Conservation (phyloP, 164 flowering plant genomes). For the Protea cynaroides region DNA sequence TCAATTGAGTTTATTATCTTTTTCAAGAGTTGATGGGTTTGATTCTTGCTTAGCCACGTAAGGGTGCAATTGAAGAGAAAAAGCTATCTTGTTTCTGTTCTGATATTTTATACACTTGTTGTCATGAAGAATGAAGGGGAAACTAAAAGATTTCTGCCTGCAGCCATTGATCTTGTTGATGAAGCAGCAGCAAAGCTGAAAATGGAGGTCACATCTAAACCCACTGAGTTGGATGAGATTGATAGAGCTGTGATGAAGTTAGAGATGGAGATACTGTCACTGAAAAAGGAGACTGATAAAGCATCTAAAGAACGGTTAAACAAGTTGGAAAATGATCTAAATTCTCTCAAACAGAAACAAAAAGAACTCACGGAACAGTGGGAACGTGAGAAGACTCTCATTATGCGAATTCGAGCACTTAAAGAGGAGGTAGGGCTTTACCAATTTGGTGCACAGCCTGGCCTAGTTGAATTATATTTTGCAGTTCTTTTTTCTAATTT, state of each 20-base stretch:
- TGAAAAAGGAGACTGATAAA: conserved; percentile 82
- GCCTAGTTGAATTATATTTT: background rate
- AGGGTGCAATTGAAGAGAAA: no score
- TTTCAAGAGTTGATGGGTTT: no score
- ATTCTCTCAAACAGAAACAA: conserved; percentile 65
- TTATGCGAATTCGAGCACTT: conserved; percentile 68
- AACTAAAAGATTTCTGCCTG: conserved; percentile 7
- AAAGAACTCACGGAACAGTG: conserved; percentile 71
- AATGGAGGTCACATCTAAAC: conserved; percentile 98
- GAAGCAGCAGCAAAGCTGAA: conserved; percentile 98
- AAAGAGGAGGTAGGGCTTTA: conserved; percentile 73
- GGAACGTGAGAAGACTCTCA: conserved; percentile 70
- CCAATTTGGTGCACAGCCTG: background rate
- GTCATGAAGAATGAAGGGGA: no score
- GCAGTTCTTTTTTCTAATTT: background rate
- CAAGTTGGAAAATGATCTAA: conserved; percentile 77
- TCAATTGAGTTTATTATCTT: no score
- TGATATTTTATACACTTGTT: no score
- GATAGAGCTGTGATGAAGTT: conserved; percentile 77
- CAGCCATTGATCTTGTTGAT: conserved; percentile 97
- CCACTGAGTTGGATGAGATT: conserved; percentile 88
- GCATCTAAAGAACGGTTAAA: conserved; percentile 74
- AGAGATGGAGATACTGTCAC: conserved; percentile 89
- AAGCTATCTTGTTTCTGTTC: no score
- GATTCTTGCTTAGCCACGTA: no score